phyloP scores from a whole-genome alignment of 2,329 filamentous ascomycete species.

The Raffaelea ambrosiae region DNA sequence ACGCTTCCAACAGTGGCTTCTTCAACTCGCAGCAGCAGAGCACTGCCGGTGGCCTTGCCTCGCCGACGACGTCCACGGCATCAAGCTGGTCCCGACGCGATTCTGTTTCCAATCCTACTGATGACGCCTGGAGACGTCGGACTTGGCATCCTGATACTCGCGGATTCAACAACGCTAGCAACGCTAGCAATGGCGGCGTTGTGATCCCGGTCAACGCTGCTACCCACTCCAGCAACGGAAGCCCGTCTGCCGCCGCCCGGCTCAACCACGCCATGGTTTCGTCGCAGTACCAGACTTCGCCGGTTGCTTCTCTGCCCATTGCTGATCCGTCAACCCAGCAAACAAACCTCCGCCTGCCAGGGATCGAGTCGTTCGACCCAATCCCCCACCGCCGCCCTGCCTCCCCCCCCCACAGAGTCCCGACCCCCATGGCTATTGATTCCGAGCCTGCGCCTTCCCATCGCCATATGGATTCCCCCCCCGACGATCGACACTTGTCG shows the following conservation, averaged over 20 bases:
- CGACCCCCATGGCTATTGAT: slow-evolving; percentile 75
- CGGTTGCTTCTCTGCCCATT: slow-evolving; percentile 35
- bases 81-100: slow-evolving; percentile 55
- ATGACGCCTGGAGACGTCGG: slow-evolving; percentile 71
- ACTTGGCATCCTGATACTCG: slow-evolving; percentile 85
- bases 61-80: slow-evolving; percentile 56
- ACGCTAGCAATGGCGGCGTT: slow-evolving; percentile 11
- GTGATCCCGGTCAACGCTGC: background rate
- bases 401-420: slow-evolving; percentile 54
- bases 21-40: slow-evolving; percentile 49
- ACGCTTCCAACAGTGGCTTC: slow-evolving; percentile 45
- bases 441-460: slow-evolving; percentile 25
- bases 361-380: slow-evolving; percentile 87
- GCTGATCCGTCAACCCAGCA: slow-evolving; percentile 40
- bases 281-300: slow-evolving; percentile 37
- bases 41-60: slow-evolving; percentile 48
- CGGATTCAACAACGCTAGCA: slow-evolving; percentile 35
- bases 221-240: background rate
- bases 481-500: slow-evolving; percentile 39
- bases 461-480: slow-evolving; percentile 18
- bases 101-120: slow-evolving; percentile 51
- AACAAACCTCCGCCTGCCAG: slow-evolving; percentile 63
- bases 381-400: slow-evolving; percentile 54
- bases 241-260: slow-evolving; percentile 55
- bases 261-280: slow-evolving; percentile 69